Conservation (phyloP, 345 rosid genomes). For the Eucalyptus leucophloia region DNA sequence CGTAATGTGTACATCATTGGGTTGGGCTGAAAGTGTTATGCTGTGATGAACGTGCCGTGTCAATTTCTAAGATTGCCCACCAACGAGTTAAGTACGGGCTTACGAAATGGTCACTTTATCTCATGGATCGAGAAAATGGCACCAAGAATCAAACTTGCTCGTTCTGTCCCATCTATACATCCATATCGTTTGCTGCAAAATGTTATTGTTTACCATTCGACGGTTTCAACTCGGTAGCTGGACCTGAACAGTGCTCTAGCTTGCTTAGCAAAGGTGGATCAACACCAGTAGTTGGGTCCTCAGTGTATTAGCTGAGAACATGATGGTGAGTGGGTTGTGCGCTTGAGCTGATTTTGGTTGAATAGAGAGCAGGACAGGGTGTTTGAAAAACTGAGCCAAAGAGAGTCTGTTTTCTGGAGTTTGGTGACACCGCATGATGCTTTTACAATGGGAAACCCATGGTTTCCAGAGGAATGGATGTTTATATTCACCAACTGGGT, state of each 20-base stretch:
- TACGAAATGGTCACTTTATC: background rate
- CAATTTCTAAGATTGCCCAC: background rate
- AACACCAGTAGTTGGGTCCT: background rate
- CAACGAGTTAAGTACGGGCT: background rate
- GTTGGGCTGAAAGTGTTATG: background rate
- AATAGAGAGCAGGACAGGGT: background rate
- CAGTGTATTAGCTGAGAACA: background rate
- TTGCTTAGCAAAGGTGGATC: background rate
- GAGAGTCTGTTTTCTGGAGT: background rate
- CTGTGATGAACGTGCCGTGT: background rate
- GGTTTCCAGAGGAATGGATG: background rate
- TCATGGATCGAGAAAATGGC: background rate
- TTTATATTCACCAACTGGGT: background rate
- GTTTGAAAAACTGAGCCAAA: background rate
- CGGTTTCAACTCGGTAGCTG: background rate
- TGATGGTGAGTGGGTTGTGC: background rate
- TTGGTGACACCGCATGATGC: background rate
- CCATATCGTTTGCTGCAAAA: background rate
- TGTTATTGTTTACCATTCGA: background rate
- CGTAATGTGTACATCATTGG: background rate
- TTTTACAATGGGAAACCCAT: background rate
- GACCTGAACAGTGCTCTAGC: background rate
- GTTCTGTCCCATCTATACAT: background rate
- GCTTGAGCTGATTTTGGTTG: background rate
- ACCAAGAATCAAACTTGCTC: background rate